Conservation (phyloP, 1,284 basidiomycete genomes). For the Inonotus obliquus region DNA sequence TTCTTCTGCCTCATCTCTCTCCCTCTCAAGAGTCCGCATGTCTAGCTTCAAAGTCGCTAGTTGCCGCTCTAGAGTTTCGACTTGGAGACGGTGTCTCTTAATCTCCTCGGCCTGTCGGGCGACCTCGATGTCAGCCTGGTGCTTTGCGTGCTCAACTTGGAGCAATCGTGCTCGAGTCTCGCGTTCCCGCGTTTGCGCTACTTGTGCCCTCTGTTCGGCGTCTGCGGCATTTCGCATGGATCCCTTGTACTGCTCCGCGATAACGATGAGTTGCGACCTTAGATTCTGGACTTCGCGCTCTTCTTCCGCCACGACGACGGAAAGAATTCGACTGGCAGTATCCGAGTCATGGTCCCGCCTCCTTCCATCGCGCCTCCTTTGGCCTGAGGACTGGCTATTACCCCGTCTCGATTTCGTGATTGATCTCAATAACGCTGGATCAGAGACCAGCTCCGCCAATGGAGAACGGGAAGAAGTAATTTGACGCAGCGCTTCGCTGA, state of each 20-base stretch:
- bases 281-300: constrained; percentile 54
- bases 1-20: constrained; percentile 45
- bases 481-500: constrained; percentile 13
- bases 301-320: constrained; percentile 53
- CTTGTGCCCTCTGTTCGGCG: constrained; percentile 46
- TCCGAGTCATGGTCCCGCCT: constrained; percentile 12
- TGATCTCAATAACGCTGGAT: constrained; percentile 14
- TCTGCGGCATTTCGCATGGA: constrained; percentile 51
- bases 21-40: constrained; percentile 37
- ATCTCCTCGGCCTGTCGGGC: constrained; percentile 46
- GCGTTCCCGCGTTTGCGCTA: constrained; percentile 45
- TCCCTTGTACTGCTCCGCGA: constrained; percentile 51
- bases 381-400: constrained; percentile 2
- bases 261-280: constrained; percentile 48
- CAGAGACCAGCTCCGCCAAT: constrained; percentile 16
- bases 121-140: constrained; percentile 42
- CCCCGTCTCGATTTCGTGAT: constrained; percentile 2
- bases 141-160: constrained; percentile 43
- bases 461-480: constrained; percentile 16
- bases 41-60: constrained; percentile 40
- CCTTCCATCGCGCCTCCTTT: constrained; percentile 5
- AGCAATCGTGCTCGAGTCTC: constrained; percentile 37
- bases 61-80: constrained; percentile 47
- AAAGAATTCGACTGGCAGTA: constrained; percentile 29
- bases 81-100: constrained; percentile 41